These are phyloP conservation scores for Mortierella antarctica DNA, from an alignment of 192 early-diverging fungal species.

Conservation along the genomic window DNA sequence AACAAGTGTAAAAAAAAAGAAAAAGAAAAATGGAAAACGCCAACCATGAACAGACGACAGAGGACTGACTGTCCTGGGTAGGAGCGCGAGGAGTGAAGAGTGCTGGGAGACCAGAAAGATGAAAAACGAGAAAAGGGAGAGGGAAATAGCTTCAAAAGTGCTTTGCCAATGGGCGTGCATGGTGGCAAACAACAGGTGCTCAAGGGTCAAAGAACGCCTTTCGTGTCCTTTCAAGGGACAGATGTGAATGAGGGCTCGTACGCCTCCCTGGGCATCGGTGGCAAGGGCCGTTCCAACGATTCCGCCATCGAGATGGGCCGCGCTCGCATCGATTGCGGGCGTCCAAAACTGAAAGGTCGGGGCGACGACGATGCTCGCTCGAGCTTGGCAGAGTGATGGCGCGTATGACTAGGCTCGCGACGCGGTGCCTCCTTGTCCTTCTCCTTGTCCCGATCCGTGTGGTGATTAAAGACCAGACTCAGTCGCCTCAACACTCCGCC, in stretches of 20 bases:
- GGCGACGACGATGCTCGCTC: conserved; percentile 40
- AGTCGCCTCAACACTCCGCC: conserved; percentile 48
- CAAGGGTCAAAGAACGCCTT: background rate
- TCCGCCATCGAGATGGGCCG: conserved; percentile 51
- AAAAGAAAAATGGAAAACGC: no score
- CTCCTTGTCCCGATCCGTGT: conserved; percentile 46
- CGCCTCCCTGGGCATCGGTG: conserved; percentile 50
- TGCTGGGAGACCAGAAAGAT: background rate
- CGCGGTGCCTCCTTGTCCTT: conserved; percentile 30
- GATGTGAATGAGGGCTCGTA: conserved; percentile 52
- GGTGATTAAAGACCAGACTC: conserved; percentile 46
- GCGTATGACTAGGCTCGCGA: conserved; percentile 18
- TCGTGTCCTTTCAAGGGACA: conserved; percentile 16
- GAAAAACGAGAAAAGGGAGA: background rate
- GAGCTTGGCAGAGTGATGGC: conserved; percentile 48
- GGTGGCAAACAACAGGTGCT: background rate
- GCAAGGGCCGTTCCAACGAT: conserved; percentile 43
- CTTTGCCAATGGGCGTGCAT: background rate
- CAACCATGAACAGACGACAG: no score
- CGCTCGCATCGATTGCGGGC: conserved; percentile 44
- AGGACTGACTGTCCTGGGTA: no score
- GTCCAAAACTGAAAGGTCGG: conserved; percentile 38
- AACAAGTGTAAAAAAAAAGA: no score
- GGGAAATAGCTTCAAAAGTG: background rate
- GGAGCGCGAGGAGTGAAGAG: no score